Conservation (phyloP, 768 basidiomycete genomes). For the Lentinula boryana region DNA sequence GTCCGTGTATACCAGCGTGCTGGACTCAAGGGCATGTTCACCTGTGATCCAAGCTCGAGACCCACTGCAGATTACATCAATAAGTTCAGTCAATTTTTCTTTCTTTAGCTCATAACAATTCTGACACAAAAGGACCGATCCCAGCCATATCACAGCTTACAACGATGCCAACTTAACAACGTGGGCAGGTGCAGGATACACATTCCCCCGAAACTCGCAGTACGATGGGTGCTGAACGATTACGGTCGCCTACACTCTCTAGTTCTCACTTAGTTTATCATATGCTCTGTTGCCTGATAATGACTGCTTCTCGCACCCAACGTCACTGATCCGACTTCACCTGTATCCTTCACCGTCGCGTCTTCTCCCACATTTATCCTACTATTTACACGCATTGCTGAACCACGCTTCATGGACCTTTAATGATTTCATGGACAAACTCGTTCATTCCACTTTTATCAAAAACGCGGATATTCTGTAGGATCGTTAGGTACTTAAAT, state of each 20-base stretch:
- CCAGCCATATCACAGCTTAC: slow-evolving; percentile 50
- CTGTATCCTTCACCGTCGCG: neutral
- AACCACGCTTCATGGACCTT: neutral
- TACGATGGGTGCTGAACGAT: slow-evolving; percentile 9
- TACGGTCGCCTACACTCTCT: neutral
- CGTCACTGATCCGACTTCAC: neutral
- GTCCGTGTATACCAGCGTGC: slow-evolving; percentile 82
- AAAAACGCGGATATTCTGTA: neutral
- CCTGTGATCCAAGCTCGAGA: slow-evolving; percentile 71
- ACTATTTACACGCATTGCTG: neutral
- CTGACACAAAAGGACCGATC: neutral
- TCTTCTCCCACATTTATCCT: neutral
- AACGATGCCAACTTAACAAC: slow-evolving; percentile 80
- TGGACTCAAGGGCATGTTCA: slow-evolving; percentile 60
- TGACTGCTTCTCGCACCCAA: neutral
- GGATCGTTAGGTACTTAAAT: neutral
- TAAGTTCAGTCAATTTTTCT: slow-evolving; percentile 31
- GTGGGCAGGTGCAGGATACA: slow-evolving; percentile 73
- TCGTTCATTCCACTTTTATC: neutral
- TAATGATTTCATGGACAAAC: neutral
- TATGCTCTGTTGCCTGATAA: slow-evolving; percentile 1
- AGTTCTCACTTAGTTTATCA: neutral
- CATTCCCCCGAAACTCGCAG: slow-evolving; percentile 59
- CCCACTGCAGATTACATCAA: slow-evolving; percentile 83
- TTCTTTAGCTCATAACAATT: neutral